Evolutionary conservation across 2,329 filamentous ascomycete species (phyloP), one percentile per base, ranked within the genome.

Genomic region (Penicillium sp.): DNA sequence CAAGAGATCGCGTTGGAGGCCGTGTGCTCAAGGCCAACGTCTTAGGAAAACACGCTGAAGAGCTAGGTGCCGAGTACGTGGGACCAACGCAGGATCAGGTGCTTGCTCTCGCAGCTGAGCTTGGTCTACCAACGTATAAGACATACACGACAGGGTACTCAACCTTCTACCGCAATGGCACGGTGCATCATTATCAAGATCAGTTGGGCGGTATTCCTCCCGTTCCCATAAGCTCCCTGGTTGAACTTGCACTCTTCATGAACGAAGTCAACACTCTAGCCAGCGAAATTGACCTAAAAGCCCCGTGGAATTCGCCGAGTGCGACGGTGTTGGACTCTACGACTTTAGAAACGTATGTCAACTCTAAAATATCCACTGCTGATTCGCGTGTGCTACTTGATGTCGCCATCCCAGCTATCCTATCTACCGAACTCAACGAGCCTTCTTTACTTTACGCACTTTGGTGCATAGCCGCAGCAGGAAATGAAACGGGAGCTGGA

Each of bases 31-130:
- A 55, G 16, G 36, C 29, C 7, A 36, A 56, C 8, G 27, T 66
- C 3, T 46, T 51, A 2, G 58, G 59, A 14, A 61, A 61, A 7
- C 49, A 51, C 6, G 47, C 58, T 7, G 60, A 56, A n/a, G 67
- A 70, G 32, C 53, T 65, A 9, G 67, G 66, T 7, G 67, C 59
- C 8, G 62, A 58, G 7, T 70, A 65, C 10, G 50, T 68, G 2
- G 65, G 64, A 23, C 67, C 60, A 38, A 66, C 62, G 6, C 61
- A 68, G 40, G 58, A 66, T 23, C 56, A 52, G 8, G 58, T 66
- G 1, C 44, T 65, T 0, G 57, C 57, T 14, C 53, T 68, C 9
- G 57, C 60, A 29, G 23, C 38, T 1, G 55, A 63, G 4, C 63
- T 67, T 7, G 51, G 50, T 9, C 41, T 67, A 2, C 27, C 56